These are phyloP conservation scores for Huntiella moniliformis DNA, from an alignment of 2,329 filamentous ascomycete species.

Conservation along the genomic window DNA sequence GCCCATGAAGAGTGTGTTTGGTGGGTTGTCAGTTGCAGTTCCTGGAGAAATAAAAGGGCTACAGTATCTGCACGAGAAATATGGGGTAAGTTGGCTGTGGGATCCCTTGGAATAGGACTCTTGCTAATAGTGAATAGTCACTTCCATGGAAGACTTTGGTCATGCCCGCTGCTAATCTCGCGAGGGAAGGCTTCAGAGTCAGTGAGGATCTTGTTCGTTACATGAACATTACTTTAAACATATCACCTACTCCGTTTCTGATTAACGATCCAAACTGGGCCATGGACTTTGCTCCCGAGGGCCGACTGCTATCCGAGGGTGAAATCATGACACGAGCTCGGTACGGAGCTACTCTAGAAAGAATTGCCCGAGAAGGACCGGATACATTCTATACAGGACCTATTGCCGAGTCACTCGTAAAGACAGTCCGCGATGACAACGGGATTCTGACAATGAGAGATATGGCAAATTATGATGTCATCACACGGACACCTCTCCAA, in stretches of 20 bases:
- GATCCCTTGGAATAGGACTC: not conserved
- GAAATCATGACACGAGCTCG: slow-evolving; percentile 65
- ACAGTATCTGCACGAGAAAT: slow-evolving; percentile 55
- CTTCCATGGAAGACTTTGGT: slow-evolving; percentile 55
- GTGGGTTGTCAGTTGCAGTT: slow-evolving; percentile 54
- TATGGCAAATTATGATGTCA: slow-evolving; percentile 51
- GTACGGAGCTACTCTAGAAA: slow-evolving; percentile 59
- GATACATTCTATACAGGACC: slow-evolving; percentile 57
- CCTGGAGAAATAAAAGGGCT: slow-evolving; percentile 64
- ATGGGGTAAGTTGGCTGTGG: slow-evolving; percentile 29
- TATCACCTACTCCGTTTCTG: slow-evolving; percentile 39
- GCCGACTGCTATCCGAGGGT: slow-evolving; percentile 49
- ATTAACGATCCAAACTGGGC: slow-evolving; percentile 63
- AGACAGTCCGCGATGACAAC: slow-evolving; percentile 45
- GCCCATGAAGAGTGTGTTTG: slow-evolving; percentile 43
- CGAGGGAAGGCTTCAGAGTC: slow-evolving; percentile 55
- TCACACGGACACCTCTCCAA: slow-evolving; percentile 42
- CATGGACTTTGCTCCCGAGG: slow-evolving; percentile 72
- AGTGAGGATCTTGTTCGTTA: slow-evolving; percentile 57
- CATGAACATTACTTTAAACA: slow-evolving; percentile 31
- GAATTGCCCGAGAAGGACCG: slow-evolving; percentile 53
- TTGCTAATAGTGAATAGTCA: not conserved
- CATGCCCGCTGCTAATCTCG: slow-evolving; percentile 53
- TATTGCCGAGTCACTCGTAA: slow-evolving; percentile 56
- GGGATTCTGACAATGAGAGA: slow-evolving; percentile 79